Base-by-base conservation (phyloP, 345 rosid genomes). In the Cardamine occulta region DNA sequence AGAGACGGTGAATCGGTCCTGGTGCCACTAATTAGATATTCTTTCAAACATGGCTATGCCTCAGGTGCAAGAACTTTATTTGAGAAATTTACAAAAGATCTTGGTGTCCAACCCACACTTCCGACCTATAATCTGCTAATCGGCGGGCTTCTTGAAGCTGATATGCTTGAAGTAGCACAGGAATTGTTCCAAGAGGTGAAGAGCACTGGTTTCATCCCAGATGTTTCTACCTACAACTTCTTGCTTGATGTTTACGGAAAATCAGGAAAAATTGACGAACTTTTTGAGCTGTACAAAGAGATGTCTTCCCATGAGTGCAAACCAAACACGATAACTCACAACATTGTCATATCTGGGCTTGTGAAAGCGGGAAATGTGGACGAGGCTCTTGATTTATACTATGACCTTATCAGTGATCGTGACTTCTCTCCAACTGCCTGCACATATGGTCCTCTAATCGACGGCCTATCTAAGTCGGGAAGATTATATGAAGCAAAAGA, bases 361-460 rank as follows among this genome's bases (percentile, higher is more conserved):
- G 92, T 88, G 73, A 94, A 86, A 62, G 81, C 84, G 2, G 79
- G 86, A 59, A 62, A 63, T 66, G 74, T 94, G 39, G 91, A 91
- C 23, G 82, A 79, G 71, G 97, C 95, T 64, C 74, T 91, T 78
- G 87, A 88, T 75, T 70, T 88, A 54, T 91, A 79, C 81, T 91
- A 84, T 76, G 85, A 90, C 78, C 95, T 91, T 42, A 24, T 85
- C 63, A 88, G 98, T 64, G 79, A 79, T 68, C 75, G 83, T 31
- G 91, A 86, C 60, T 87, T 91, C 84, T 81, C 80, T 77, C 97
- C 97, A 12, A 87, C 91, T 52, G 88, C 85, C 29, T 88, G 91
- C 75, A 91, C 98, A n/a, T 91, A 86, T 49, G 96, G 95, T 28
- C 97, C 95, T 3, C 87, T 94, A 61, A 64, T 94, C 37, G 95